A percentile compares a stretch with the other conserved stretches of the same genome.
Conservation (phyloP, 352 stramenopile species). For the Pythium periplocum region DNA sequence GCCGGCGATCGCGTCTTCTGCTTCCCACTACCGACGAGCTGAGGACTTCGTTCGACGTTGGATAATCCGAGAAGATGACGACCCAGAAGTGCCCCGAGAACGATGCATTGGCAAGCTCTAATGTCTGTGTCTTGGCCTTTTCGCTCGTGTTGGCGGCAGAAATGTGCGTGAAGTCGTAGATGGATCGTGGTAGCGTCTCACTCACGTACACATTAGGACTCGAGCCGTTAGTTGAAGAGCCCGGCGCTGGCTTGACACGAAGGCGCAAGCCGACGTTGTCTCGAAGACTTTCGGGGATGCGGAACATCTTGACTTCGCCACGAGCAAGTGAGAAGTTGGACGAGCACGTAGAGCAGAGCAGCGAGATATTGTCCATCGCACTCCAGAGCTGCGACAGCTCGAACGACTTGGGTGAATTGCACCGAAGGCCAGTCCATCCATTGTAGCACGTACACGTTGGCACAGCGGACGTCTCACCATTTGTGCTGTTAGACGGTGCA, state of each 20-base stretch:
- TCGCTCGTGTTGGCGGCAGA: constrained; percentile 20
- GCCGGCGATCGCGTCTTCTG: not conserved
- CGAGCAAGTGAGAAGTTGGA: constrained; percentile 36
- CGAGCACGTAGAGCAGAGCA: constrained; percentile 51
- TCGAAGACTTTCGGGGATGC: constrained; percentile 55
- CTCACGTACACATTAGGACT: constrained; percentile 66
- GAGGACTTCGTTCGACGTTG: constrained; percentile 10
- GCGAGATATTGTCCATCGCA: constrained; percentile 38
- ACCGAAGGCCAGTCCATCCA: constrained; percentile 56
- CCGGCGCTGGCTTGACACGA: constrained; percentile 8
- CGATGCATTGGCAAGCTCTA: constrained; percentile 44
- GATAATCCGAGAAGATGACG: constrained; percentile 63
- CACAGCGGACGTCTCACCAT: constrained; percentile 1
- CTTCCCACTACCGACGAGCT: not conserved
- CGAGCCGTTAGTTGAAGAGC: constrained; percentile 8
- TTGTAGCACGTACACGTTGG: constrained; percentile 48
- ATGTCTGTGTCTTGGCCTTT: constrained; percentile 19
- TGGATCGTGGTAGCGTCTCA: constrained; percentile 54
- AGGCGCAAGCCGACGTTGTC: constrained; percentile 36
- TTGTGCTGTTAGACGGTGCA: not conserved
- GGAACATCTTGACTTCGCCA: constrained; percentile 59
- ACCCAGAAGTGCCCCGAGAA: constrained; percentile 70
- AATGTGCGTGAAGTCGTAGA: constrained; percentile 75
- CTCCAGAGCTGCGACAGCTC: constrained; percentile 52
- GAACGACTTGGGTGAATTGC: constrained; percentile 53